These are phyloP conservation scores for Begonia masoniana DNA, from an alignment of 306 rosid genomes.

Conservation along the genomic window DNA sequence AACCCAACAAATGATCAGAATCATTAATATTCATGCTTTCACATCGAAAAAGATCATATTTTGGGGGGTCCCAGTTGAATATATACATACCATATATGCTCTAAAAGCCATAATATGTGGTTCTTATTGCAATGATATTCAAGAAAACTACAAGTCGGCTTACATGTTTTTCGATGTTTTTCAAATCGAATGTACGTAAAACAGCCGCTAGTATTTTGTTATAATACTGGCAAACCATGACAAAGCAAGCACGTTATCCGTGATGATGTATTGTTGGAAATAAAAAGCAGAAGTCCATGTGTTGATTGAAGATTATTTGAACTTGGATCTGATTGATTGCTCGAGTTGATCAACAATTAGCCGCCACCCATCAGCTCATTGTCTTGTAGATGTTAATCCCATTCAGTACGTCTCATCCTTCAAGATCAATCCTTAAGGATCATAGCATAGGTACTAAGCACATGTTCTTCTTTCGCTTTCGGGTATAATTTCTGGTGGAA, in stretches of 20 bases:
- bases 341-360: not conserved
- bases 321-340: not conserved
- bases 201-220: not conserved
- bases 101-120: not conserved
- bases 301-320: not conserved
- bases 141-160: not conserved
- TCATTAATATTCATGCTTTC: not conserved
- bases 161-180: not conserved
- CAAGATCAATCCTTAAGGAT: too few relatives aligned
- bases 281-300: not conserved
- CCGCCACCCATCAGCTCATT: not conserved
- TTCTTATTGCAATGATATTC: not conserved
- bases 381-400: too few relatives aligned
- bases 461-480: too few relatives aligned
- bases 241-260: not conserved
- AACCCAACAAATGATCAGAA: not conserved
- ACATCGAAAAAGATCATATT: too few relatives aligned
- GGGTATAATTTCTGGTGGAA: too few relatives aligned
- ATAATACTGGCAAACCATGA: not conserved
- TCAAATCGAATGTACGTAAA: not conserved
- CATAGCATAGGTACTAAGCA: too few relatives aligned
- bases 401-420: too few relatives aligned
- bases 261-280: not conserved
- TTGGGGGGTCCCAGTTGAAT: too few relatives aligned
- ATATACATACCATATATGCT: too few relatives aligned